phyloP scores from a whole-genome alignment of 139 green algal genomes.

The Micromonas commoda region DNA sequence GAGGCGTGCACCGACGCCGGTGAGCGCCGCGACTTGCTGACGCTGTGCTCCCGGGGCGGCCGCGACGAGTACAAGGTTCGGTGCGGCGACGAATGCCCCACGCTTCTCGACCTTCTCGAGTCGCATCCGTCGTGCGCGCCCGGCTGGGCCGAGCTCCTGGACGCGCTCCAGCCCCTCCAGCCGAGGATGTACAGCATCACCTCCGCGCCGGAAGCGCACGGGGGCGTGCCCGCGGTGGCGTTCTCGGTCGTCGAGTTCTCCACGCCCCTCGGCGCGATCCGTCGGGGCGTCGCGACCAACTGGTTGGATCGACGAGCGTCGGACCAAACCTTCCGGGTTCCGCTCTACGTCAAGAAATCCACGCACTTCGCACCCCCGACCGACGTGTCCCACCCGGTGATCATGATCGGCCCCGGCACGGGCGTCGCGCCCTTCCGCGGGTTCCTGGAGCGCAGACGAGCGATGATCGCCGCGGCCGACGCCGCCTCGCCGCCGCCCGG shows the following conservation, averaged over 20 bases:
- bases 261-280: constrained; percentile 42
- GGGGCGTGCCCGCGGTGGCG: constrained; percentile 13
- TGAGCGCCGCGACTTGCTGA: constrained; percentile 59
- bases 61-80: constrained; percentile 50
- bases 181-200: constrained; percentile 86
- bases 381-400: constrained; percentile 50
- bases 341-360: constrained; percentile 40
- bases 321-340: constrained; percentile 18
- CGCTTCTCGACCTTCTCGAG: constrained; percentile 72
- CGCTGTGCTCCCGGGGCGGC: constrained; percentile 50
- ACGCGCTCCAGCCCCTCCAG: constrained; percentile 64
- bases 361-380: constrained; percentile 55
- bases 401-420: constrained; percentile 57
- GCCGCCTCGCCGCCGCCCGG: constrained; percentile 24
- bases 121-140: constrained; percentile 61
- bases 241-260: constrained; percentile 60
- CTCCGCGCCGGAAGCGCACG: not conserved
- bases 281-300: constrained; percentile 64
- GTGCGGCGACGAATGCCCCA: constrained; percentile 52
- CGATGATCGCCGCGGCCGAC: constrained; percentile 2
- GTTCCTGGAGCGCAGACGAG: constrained; percentile 65
- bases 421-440: constrained; percentile 56
- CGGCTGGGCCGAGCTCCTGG: constrained; percentile 66
- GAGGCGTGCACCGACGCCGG: constrained; percentile 64
- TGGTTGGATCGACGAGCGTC: constrained; percentile 61